These are phyloP conservation scores for Ustilago crameri DNA, from an alignment of 1,284 basidiomycete species.

Conservation along the genomic window DNA sequence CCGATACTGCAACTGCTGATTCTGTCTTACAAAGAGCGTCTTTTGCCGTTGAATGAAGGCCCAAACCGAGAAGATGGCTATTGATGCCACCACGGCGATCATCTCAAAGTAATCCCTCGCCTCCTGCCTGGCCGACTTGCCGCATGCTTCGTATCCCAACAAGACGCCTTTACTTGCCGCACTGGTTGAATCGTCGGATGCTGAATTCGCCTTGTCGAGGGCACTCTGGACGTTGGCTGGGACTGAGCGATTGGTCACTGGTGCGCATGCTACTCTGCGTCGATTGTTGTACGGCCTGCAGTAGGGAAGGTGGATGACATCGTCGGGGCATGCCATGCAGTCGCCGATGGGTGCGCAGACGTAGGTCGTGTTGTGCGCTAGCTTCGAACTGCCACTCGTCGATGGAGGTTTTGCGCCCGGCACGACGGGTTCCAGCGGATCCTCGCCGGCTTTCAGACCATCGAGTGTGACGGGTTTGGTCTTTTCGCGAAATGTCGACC, in stretches of 20 bases:
- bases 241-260: conserved; percentile 10
- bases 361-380: conserved; percentile 9
- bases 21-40: conserved; percentile 31
- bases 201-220: not conserved
- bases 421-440: not conserved
- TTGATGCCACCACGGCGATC: conserved; percentile 33
- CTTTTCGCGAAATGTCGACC: conserved; percentile 12
- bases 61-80: conserved; percentile 33
- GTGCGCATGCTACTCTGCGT: conserved; percentile 39
- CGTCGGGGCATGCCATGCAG: conserved; percentile 40
- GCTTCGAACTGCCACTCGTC: not conserved
- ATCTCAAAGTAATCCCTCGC: conserved; percentile 48
- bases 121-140: conserved; percentile 42
- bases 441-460: not conserved
- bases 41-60: conserved; percentile 42
- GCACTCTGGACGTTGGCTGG: not conserved
- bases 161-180: not conserved
- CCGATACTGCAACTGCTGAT: conserved; percentile 14
- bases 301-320: conserved; percentile 52
- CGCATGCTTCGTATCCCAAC: conserved; percentile 47
- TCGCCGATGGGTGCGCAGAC: conserved; percentile 41
- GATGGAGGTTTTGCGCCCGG: not conserved
- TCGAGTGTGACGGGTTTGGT: not conserved
- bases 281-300: conserved; percentile 61
- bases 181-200: not conserved